Evolutionary conservation across 768 basidiomycete species (phyloP).

Genomic region (Boletellus emodensis): DNA sequence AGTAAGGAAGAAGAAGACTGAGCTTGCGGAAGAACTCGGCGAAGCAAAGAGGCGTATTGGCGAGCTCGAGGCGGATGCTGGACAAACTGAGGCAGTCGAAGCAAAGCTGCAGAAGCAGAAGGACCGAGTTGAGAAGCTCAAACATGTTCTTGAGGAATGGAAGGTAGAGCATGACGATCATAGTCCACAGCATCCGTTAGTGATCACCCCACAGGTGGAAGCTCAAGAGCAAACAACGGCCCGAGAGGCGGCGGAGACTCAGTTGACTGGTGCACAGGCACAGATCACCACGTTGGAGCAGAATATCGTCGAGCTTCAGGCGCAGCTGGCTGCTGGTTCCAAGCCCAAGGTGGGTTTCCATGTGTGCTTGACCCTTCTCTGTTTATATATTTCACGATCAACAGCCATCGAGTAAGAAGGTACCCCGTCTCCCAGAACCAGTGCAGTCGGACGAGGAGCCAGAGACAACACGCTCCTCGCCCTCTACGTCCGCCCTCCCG

Average conservation of each 20-base stretch:
- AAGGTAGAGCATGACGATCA: constrained; percentile 35
- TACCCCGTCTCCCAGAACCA: constrained; percentile 1
- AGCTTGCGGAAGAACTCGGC: constrained; percentile 52
- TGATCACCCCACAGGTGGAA: constrained; percentile 33
- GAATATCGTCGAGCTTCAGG: constrained; percentile 42
- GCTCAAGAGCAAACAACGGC: constrained; percentile 36
- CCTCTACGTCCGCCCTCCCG: constrained; percentile 12
- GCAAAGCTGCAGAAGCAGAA: constrained; percentile 42
- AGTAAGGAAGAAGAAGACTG: constrained; percentile 49
- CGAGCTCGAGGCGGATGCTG: constrained; percentile 26
- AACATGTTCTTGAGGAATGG: constrained; percentile 40
- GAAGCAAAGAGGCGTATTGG: constrained; percentile 39
- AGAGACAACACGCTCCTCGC: constrained; percentile 11
- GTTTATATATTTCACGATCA: background rate
- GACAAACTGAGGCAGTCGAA: constrained; percentile 28
- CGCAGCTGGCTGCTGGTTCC: constrained; percentile 38
- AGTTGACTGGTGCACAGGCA: constrained; percentile 32
- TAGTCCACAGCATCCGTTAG: background rate
- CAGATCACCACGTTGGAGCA: constrained; percentile 31
- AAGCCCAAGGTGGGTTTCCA: constrained; percentile 21
- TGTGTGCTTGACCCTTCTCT: background rate
- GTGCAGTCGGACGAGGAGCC: constrained; percentile 25
- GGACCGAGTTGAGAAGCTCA: constrained; percentile 40
- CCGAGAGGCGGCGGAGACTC: constrained; percentile 31
- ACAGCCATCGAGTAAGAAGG: constrained; percentile 15